A percentile compares a stretch with the other conserved stretches of the same genome.
These are phyloP conservation scores for Ophiosphaerella korrae DNA, from an alignment of 2,329 filamentous ascomycete species.

Conservation along the genomic window DNA sequence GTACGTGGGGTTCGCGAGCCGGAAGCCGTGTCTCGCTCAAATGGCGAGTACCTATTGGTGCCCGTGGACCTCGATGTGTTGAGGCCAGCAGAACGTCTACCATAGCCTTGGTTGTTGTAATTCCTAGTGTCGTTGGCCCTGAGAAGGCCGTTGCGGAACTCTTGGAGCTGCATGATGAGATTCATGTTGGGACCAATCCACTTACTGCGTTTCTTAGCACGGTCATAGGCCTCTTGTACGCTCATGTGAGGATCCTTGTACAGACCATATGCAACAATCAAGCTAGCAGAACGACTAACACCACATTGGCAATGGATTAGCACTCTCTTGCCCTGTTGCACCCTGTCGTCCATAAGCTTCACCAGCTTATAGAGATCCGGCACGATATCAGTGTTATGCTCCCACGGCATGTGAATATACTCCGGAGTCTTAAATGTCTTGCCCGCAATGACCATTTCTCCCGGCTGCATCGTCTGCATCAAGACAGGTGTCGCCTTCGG, in stretches of 20 bases:
- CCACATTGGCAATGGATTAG: conserved; percentile 86
- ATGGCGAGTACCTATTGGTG: conserved; percentile 39
- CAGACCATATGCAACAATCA: conserved; percentile 85
- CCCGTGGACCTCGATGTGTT: conserved; percentile 29
- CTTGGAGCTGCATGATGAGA: conserved; percentile 85
- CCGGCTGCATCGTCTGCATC: conserved; percentile 33
- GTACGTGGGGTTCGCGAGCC: conserved; percentile 45
- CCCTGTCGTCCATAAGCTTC: conserved; percentile 74
- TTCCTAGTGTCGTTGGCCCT: conserved; percentile 41
- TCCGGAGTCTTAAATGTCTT: conserved; percentile 62
- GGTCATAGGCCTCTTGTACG: conserved; percentile 83
- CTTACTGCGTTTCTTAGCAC: conserved; percentile 77
- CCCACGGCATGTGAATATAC: conserved; percentile 87
- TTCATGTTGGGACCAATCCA: conserved; percentile 95
- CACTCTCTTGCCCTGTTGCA: conserved; percentile 75
- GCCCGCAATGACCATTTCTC: conserved; percentile 31
- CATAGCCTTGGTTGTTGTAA: conserved; percentile 39
- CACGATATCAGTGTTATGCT: conserved; percentile 86
- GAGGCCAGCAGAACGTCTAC: conserved; percentile 40
- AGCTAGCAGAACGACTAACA: conserved; percentile 80
- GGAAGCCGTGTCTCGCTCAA: conserved; percentile 35
- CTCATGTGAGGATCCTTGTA: conserved; percentile 77
- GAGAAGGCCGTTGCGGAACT: conserved; percentile 65
- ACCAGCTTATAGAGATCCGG: conserved; percentile 76
- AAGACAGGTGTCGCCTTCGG: conserved; percentile 59